These are phyloP conservation scores for Zancudomyces culisetae DNA, from an alignment of 371 early-diverging fungal species.

Conservation along the genomic window DNA sequence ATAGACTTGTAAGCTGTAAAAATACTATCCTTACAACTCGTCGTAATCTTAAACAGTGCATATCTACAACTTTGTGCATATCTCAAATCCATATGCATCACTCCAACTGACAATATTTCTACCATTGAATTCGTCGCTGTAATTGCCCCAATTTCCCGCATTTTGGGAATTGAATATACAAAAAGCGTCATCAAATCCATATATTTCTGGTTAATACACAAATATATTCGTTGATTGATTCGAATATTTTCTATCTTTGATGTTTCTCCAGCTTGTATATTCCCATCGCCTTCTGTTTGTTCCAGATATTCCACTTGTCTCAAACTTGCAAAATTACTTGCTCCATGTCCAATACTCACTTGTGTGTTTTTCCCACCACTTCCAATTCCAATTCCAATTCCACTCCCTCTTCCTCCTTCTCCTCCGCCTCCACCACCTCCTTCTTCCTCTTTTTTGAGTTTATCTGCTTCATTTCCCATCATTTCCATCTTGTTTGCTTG, in stretches of 20 bases:
- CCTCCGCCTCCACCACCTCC: too few relatives aligned
- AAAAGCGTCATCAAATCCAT: conserved; percentile 2
- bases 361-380: too few relatives aligned
- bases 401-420: too few relatives aligned
- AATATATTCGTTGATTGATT: background rate
- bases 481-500: too few relatives aligned
- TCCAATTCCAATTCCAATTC: too few relatives aligned
- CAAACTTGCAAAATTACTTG: too few relatives aligned
- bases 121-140: background rate
- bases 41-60: background rate
- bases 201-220: background rate
- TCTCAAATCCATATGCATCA: background rate
- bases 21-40: background rate
- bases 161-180: background rate
- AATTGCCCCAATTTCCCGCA: background rate
- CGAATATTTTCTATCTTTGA: background rate
- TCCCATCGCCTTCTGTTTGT: too few relatives aligned
- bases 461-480: too few relatives aligned
- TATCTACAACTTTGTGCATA: background rate
- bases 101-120: background rate
- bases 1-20: background rate
- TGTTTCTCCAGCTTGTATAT: background rate
- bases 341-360: too few relatives aligned
- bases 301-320: too few relatives aligned
- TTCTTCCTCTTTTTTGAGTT: too few relatives aligned